Conservation (phyloP, 2,329 filamentous ascomycete species). For the Fusarium sp. region DNA sequence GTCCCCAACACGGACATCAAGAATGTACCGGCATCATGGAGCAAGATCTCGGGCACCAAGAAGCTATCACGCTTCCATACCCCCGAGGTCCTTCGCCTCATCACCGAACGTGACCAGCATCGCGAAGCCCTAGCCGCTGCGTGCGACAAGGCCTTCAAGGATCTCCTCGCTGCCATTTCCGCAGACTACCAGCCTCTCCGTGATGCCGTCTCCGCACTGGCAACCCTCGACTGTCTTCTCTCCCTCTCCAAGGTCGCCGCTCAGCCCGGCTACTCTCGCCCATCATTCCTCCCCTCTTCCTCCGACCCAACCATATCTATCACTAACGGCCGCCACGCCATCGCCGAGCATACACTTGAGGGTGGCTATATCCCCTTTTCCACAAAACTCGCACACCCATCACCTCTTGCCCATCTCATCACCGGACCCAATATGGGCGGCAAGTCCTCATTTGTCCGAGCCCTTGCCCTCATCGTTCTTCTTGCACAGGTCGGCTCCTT, state of each 20-base stretch:
- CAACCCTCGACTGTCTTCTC: conserved; percentile 88
- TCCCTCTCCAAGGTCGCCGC: conserved; percentile 86
- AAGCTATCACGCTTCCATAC: conserved; percentile 93
- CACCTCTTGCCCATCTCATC: conserved; percentile 82
- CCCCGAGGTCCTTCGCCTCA: conserved; percentile 84
- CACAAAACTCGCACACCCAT: conserved; percentile 75
- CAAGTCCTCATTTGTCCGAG: conserved; percentile 96
- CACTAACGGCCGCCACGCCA: conserved; percentile 83
- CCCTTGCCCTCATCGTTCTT: conserved; percentile 89
- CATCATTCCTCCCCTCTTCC: conserved; percentile 72
- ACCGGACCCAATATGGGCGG: conserved; percentile 99
- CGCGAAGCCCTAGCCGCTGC: conserved; percentile 93
- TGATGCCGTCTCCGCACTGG: conserved; percentile 87
- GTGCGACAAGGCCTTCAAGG: conserved; percentile 84
- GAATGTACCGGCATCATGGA: conserved; percentile 92
- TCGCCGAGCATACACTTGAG: conserved; percentile 91
- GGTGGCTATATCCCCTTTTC: conserved; percentile 93
- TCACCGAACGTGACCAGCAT: conserved; percentile 92
- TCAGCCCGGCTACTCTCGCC: conserved; percentile 89
- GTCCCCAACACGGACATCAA: conserved; percentile 86
- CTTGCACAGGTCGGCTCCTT: conserved; percentile 96
- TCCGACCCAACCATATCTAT: conserved; percentile 74
- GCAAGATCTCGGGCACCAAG: conserved; percentile 95
- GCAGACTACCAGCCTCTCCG: conserved; percentile 90
- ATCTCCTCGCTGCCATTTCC: conserved; percentile 79